A percentile compares a stretch with the other conserved stretches of the same genome.
Conservation (phyloP, 257 asterid genomes). For the Jacaranda mimosifolia region DNA sequence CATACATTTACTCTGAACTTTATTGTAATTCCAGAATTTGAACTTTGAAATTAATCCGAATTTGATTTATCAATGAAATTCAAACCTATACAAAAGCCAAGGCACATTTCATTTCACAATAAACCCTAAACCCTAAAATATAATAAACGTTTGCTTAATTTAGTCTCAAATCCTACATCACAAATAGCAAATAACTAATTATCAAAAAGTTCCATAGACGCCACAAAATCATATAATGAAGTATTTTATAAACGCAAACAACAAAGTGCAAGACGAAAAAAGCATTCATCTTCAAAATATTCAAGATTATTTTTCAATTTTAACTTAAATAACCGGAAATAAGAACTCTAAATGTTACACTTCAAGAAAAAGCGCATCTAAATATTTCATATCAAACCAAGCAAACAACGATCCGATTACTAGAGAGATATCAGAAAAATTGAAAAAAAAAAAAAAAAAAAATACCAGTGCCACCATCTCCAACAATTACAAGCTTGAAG, state of each 20-base stretch:
- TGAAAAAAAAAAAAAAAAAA: neutral
- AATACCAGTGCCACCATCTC: conserved; percentile 84
- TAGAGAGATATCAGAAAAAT: neutral
- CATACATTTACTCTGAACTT: neutral
- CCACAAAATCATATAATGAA: neutral
- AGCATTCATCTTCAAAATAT: neutral
- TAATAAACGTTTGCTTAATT: neutral
- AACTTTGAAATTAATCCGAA: neutral
- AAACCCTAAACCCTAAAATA: conserved; percentile 20
- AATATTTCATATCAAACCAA: neutral
- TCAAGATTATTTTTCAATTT: neutral
- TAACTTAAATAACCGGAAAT: neutral
- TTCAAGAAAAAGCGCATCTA: neutral
- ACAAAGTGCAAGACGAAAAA: neutral
- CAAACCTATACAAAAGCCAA: neutral
- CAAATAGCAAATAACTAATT: neutral
- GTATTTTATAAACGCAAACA: neutral
- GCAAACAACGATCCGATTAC: neutral
- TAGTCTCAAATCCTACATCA: neutral
- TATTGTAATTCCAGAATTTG: neutral
- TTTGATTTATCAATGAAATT: neutral
- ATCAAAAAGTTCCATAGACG: neutral
- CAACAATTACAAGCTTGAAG: conserved; percentile 85
- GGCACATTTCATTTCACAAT: neutral
- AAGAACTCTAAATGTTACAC: neutral